Evolutionary conservation across 768 basidiomycete genomes (phyloP).

Genomic region (Phanerochaete sordida): DNA sequence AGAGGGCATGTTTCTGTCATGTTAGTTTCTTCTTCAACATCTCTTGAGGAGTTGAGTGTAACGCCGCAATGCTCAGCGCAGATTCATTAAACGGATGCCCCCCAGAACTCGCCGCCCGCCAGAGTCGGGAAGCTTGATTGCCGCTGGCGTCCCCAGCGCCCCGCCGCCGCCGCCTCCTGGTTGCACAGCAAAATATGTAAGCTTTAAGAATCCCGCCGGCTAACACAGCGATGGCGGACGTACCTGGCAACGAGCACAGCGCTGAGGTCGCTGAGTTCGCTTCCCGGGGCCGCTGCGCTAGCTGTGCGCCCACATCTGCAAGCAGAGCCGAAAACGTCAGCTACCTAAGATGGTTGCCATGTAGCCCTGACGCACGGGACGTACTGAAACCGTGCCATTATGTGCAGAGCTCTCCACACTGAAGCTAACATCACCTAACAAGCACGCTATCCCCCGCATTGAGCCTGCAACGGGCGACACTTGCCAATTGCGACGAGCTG

Average conservation of each 20-base stretch:
- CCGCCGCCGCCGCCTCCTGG: neutral
- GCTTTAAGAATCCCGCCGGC: too few relatives aligned
- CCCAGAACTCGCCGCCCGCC: too few relatives aligned
- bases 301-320: neutral
- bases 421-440: neutral
- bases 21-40: too few relatives aligned
- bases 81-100: neutral
- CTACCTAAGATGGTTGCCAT: neutral
- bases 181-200: too few relatives aligned
- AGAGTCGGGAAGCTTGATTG: neutral
- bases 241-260: neutral
- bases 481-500: neutral
- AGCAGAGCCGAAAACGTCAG: neutral
- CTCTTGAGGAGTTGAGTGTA: too few relatives aligned
- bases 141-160: neutral
- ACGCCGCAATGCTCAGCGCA: neutral
- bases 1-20: neutral
- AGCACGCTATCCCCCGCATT: neutral
- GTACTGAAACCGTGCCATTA: neutral
- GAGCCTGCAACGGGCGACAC: neutral
- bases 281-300: neutral
- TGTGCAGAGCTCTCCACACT: neutral
- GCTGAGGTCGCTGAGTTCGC: neutral
- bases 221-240: too few relatives aligned
- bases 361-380: neutral